These are phyloP conservation scores for Ustilago nuda DNA, from an alignment of 1,284 basidiomycete genomes.

Conservation along the genomic window DNA sequence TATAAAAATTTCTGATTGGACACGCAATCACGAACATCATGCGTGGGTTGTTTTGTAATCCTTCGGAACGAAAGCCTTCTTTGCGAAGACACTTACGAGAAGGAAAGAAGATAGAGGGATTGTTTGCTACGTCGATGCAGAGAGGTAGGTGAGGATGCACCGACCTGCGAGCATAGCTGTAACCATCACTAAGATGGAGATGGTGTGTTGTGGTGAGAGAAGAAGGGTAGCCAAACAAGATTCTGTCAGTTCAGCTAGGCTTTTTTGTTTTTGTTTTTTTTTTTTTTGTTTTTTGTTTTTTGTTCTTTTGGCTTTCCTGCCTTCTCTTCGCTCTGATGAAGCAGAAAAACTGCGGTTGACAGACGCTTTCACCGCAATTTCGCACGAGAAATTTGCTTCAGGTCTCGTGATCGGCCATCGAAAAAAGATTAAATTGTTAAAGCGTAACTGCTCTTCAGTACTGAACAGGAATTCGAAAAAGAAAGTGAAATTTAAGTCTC, in stretches of 20 bases:
- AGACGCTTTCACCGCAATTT: background rate
- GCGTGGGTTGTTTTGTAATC: slow-evolving; percentile 47
- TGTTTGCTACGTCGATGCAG: background rate
- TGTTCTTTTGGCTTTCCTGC: slow-evolving; percentile 6
- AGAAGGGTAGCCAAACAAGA: background rate
- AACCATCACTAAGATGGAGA: slow-evolving; percentile 14
- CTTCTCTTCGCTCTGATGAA: background rate
- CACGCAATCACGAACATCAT: slow-evolving; percentile 53
- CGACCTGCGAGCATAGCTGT: slow-evolving; percentile 32
- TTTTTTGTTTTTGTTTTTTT: slow-evolving; percentile 2
- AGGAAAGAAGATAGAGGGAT: background rate
- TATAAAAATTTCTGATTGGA: slow-evolving; percentile 50
- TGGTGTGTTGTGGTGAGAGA: background rate
- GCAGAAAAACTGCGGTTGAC: slow-evolving; percentile 31
- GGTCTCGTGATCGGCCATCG: slow-evolving; percentile 30
- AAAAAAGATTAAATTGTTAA: slow-evolving; percentile 6
- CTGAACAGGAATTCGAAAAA: background rate
- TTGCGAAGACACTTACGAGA: slow-evolving; percentile 29
- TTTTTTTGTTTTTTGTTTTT: background rate
- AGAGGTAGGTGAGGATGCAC: slow-evolving; percentile 13
- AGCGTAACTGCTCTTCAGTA: background rate
- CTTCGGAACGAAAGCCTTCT: slow-evolving; percentile 9
- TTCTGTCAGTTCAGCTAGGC: background rate
- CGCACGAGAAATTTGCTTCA: slow-evolving; percentile 21
- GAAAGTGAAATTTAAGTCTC: slow-evolving; percentile 1